A percentile compares a stretch with the other conserved stretches of the same genome.
These are phyloP conservation scores for Phaeoacremonium minimum DNA, from an alignment of 2,329 filamentous ascomycete genomes.

Conservation along the genomic window DNA sequence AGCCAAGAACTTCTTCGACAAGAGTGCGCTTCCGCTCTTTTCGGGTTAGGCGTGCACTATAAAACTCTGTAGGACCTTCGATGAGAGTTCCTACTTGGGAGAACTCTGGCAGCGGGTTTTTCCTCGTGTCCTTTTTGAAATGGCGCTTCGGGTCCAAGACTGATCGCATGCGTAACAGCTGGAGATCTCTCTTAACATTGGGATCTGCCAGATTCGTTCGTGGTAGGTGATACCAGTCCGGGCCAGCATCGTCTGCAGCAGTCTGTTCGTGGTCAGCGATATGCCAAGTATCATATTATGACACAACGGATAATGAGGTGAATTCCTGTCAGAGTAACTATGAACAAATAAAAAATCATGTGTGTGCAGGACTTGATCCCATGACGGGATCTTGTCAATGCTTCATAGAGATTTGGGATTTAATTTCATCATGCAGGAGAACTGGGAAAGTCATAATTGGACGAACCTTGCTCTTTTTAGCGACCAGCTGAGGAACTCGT, in stretches of 20 bases:
- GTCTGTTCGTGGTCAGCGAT: conserved; percentile 20
- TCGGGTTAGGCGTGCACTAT: conserved; percentile 73
- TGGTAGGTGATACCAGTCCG: conserved; percentile 84
- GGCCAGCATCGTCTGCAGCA: conserved; percentile 59
- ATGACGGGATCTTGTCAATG: conserved; percentile 73
- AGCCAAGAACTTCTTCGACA: conserved; percentile 75
- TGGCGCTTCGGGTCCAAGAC: conserved; percentile 85
- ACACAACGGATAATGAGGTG: conserved; percentile 34
- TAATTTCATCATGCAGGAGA: conserved; percentile 68
- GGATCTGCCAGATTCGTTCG: conserved; percentile 73
- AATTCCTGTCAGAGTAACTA: conserved; percentile 64
- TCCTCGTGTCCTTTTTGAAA: conserved; percentile 81
- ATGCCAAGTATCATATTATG: conserved; percentile 14
- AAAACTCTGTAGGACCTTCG: conserved; percentile 84
- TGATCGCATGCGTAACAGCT: conserved; percentile 83
- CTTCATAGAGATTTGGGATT: conserved; percentile 69
- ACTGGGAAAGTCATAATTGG: not conserved
- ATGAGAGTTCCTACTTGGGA: conserved; percentile 87
- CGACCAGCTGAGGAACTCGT: conserved; percentile 18
- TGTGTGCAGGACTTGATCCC: conserved; percentile 66
- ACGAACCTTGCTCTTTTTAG: conserved; percentile 26
- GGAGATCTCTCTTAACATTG: conserved; percentile 82
- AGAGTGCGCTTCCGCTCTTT: conserved; percentile 86
- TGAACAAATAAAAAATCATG: conserved; percentile 57
- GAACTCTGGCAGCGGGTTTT: conserved; percentile 70